Conservation (phyloP, 2,329 filamentous ascomycete genomes). For the Geosmithia morbida region DNA sequence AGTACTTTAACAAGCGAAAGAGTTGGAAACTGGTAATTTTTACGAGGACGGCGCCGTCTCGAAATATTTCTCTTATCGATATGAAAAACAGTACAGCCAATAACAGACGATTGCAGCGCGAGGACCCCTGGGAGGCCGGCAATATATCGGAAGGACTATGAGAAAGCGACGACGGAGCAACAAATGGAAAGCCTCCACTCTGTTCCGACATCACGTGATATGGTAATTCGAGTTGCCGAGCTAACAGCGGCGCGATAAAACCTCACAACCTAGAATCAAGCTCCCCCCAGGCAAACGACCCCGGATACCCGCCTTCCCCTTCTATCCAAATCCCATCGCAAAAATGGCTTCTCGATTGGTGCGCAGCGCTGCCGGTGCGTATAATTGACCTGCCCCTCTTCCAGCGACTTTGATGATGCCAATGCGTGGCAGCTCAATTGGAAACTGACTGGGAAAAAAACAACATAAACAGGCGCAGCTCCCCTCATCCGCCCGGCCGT, state of each 20-base stretch:
- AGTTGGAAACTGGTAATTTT: not conserved
- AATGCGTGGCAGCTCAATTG: not conserved
- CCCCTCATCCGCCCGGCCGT: slow-evolving; percentile 77
- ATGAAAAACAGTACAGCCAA: slow-evolving; percentile 11
- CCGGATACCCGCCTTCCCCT: slow-evolving; percentile 19
- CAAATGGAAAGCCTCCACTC: not conserved
- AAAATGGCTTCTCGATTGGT: slow-evolving; percentile 97
- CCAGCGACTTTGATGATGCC: slow-evolving; percentile 1
- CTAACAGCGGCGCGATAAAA: slow-evolving; percentile 28
- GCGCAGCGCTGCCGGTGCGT: slow-evolving; percentile 89
- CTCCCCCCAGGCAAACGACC: slow-evolving; percentile 21
- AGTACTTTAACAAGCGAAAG: not conserved
- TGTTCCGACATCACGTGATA: slow-evolving; percentile 17
- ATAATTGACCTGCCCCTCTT: slow-evolving; percentile 13
- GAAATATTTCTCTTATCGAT: slow-evolving; percentile 14
- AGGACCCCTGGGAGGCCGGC: not conserved
- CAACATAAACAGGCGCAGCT: slow-evolving; percentile 47
- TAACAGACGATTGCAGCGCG: slow-evolving; percentile 5
- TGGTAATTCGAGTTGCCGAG: slow-evolving; percentile 17
- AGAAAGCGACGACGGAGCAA: not conserved
- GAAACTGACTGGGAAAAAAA: not conserved
- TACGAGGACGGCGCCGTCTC: slow-evolving; percentile 1
- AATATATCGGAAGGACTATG: slow-evolving; percentile 1
- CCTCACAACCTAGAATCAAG: slow-evolving; percentile 18
- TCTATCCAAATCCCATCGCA: slow-evolving; percentile 37